Conservation (phyloP, 345 rosid species). For the Cardamine chenopodiifolia region DNA sequence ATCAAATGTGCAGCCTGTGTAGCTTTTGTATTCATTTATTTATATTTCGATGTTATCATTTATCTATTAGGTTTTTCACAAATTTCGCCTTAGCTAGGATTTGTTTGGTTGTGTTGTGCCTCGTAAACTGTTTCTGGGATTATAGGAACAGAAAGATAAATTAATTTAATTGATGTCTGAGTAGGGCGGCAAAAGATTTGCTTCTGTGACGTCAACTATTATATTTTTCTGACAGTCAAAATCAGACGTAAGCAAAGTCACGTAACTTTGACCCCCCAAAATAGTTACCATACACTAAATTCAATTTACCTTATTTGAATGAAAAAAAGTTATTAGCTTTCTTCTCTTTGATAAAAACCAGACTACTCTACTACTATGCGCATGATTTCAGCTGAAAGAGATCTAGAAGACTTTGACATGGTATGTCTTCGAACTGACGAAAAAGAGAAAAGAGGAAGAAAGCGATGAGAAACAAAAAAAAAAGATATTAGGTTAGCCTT, state of each 20-base stretch:
- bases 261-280: slow-evolving; percentile 30
- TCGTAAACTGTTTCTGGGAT: not conserved
- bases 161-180: slow-evolving; percentile 9
- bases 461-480: too few species aligned
- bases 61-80: not conserved
- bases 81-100: not conserved
- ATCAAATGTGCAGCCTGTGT: not conserved
- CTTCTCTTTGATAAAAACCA: not conserved
- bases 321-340: not conserved
- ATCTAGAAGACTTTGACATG: not conserved
- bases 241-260: slow-evolving; percentile 29
- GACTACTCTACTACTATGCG: not conserved
- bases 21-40: not conserved
- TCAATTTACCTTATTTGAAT: not conserved
- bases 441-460: too few species aligned
- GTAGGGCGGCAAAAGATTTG: slow-evolving; percentile 42
- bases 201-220: slow-evolving; percentile 27
- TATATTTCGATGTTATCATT: not conserved
- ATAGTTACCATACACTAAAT: slow-evolving; percentile 10
- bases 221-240: slow-evolving; percentile 34
- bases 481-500: not conserved
- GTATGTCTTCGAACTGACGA: too few species aligned
- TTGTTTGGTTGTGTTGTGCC: slow-evolving; percentile 23
- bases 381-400: not conserved
- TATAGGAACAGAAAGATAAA: not conserved